phyloP scores from a whole-genome alignment of 2,329 filamentous ascomycete genomes.

The Botrytis byssoidea region DNA sequence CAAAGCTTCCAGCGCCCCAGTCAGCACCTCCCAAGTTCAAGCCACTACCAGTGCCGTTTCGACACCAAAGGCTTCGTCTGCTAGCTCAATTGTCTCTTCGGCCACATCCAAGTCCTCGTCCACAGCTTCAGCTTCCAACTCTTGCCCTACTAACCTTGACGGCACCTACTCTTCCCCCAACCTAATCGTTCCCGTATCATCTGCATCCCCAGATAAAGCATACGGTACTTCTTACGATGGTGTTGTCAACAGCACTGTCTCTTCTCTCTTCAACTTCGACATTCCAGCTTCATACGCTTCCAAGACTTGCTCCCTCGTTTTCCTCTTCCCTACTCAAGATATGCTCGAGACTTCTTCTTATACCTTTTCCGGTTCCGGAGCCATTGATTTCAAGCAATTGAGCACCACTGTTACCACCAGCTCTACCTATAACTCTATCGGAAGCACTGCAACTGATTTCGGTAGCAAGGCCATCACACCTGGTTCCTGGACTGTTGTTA shows the following conservation, averaged over 20 bases:
- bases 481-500: slow-evolving; percentile 54
- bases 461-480: slow-evolving; percentile 47
- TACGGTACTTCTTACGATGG: slow-evolving; percentile 56
- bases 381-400: slow-evolving; percentile 53
- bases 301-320: slow-evolving; percentile 58
- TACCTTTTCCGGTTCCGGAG: slow-evolving; percentile 53
- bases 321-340: slow-evolving; percentile 59
- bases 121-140: not conserved
- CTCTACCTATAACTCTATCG: slow-evolving; percentile 56
- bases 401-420: slow-evolving; percentile 42
- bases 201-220: slow-evolving; percentile 49
- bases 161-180: slow-evolving; percentile 57
- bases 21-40: not conserved
- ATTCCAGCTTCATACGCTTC: slow-evolving; percentile 50
- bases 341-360: slow-evolving; percentile 60
- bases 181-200: slow-evolving; percentile 61
- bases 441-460: slow-evolving; percentile 46
- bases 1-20: not conserved
- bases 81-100: not conserved
- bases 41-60: not conserved
- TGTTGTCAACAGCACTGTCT: slow-evolving; percentile 51
- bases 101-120: not conserved
- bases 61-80: not conserved
- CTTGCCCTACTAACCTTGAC: slow-evolving; percentile 23
- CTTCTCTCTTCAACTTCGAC: slow-evolving; percentile 69